Base-by-base conservation (phyloP, 2,329 filamentous ascomycete species). In the Paramyrothecium sp. region DNA sequence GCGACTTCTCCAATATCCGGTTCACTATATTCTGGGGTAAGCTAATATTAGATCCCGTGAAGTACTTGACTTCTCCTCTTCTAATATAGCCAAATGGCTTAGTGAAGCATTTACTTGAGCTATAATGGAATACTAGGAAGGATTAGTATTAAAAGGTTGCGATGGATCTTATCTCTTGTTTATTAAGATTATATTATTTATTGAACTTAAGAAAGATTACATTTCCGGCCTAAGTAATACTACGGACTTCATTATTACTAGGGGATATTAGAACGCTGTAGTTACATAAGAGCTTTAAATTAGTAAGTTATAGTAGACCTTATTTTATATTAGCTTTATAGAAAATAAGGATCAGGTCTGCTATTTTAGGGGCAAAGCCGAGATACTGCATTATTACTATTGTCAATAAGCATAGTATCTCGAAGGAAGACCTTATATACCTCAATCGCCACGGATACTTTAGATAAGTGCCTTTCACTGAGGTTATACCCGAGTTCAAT, bases 231-330 rank as follows among this genome's bases (percentile, higher is more conserved):
- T 91, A 67, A 89, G 89, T 1, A 90, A 92, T 59, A 84, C 89
- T 49, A 88, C 88, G 17, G 91, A 94, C 68, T 88, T 94, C 65
- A 85, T 87, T 4, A 78, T 92, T 2, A 74, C 94, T n/a, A 90
- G 89, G 1, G 90, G 83, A 11, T 82, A 83, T 22, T 90, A 88
- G 63, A 82, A 90, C 61, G 74, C 86, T 3, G 77, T 78, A 54
- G 80, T 84, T 58, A 87, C 85, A 4, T 76, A 78, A 47, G 75
- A 78, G 20, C 77, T 82, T 33, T 70, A 75, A 16, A 65, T 85
- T 3, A 75, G 75, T 12, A 76, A 78, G n/a, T 66, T 88, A 50
- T 78, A 80, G 51, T 94, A 87, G 86, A 93, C 89, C 1, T 84
- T 88, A 54, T 94, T 92, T 65, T 85, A 88, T 66, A 75, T 94